Evolutionary conservation across 2,329 filamentous ascomycete genomes (phyloP).

Genomic region (Alternaria consortialis): DNA sequence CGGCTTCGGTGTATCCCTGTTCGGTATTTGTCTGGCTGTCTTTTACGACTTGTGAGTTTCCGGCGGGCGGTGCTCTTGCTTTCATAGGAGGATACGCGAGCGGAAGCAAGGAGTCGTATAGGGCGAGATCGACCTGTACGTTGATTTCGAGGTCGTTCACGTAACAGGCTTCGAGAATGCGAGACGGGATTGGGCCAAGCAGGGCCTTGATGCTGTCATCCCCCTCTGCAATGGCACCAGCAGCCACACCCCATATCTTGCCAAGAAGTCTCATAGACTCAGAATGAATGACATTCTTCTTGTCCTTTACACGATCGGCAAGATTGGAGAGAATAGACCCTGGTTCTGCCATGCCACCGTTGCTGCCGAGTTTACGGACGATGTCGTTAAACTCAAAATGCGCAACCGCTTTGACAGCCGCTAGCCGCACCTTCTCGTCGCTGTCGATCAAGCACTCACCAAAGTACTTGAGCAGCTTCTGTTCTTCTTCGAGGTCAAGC

Average conservation of each 20-base stretch:
- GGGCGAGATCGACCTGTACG: constrained; percentile 80
- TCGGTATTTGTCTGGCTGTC: constrained; percentile 63
- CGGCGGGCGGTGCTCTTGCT: constrained; percentile 59
- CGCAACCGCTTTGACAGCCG: constrained; percentile 85
- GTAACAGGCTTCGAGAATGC: constrained; percentile 87
- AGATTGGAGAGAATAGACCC: constrained; percentile 83
- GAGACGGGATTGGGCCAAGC: constrained; percentile 83
- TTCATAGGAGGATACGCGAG: constrained; percentile 83
- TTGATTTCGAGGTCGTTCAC: constrained; percentile 90
- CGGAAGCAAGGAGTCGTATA: constrained; percentile 89
- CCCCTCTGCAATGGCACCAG: constrained; percentile 83
- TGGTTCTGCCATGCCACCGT: constrained; percentile 76
- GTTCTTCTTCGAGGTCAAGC: constrained; percentile 82
- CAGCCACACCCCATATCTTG: constrained; percentile 92
- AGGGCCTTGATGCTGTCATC: constrained; percentile 78
- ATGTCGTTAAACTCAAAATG: constrained; percentile 83
- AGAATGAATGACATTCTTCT: constrained; percentile 79
- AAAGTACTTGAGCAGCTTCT: constrained; percentile 74
- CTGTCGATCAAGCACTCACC: constrained; percentile 84
- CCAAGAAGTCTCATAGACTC: constrained; percentile 87
- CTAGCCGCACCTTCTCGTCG: constrained; percentile 89
- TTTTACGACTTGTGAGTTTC: constrained; percentile 67
- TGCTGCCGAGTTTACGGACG: constrained; percentile 79
- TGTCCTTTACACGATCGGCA: constrained; percentile 88
- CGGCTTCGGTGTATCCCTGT: constrained; percentile 58